phyloP scores from a whole-genome alignment of 345 rosid species.

The Eutrema yunnanense region DNA sequence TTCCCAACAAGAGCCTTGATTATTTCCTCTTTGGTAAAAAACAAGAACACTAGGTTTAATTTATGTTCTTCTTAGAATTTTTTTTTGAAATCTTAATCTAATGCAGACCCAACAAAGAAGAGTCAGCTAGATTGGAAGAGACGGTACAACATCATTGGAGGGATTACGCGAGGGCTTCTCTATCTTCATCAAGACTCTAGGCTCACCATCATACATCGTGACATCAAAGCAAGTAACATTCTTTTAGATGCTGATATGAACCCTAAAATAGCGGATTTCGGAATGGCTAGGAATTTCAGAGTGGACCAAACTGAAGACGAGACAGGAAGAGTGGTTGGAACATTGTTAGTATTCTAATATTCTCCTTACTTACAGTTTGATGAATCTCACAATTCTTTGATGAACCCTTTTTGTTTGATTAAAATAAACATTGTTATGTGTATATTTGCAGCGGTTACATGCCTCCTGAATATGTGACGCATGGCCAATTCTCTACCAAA shows the following conservation, averaged over 20 bases:
- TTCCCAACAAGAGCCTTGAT: constrained; percentile 37
- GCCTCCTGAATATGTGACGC: constrained; percentile 31
- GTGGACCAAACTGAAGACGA: constrained; percentile 4
- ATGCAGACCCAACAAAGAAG: neutral
- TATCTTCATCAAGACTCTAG: constrained; percentile 27
- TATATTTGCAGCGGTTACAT: constrained; percentile 31
- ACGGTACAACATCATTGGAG: constrained; percentile 13
- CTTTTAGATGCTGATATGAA: constrained; percentile 19
- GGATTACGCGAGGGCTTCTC: constrained; percentile 13
- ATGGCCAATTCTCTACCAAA: constrained; percentile 24
- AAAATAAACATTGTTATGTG: neutral
- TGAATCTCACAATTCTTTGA: neutral
- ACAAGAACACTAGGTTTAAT: neutral
- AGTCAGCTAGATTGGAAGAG: neutral
- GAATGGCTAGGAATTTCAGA: constrained; percentile 17
- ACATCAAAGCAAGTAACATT: constrained; percentile 18
- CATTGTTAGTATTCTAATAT: neutral
- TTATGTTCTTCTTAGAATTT: neutral
- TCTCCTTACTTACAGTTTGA: neutral
- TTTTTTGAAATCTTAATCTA: neutral
- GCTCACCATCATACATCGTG: constrained; percentile 19
- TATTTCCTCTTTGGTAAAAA: constrained; percentile 30
- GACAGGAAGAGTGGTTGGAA: constrained; percentile 12
- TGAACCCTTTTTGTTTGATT: neutral
- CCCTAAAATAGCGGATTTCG: constrained; percentile 22